Conservation (phyloP, 352 stramenopile genomes). For the Peronospora farinosa region DNA sequence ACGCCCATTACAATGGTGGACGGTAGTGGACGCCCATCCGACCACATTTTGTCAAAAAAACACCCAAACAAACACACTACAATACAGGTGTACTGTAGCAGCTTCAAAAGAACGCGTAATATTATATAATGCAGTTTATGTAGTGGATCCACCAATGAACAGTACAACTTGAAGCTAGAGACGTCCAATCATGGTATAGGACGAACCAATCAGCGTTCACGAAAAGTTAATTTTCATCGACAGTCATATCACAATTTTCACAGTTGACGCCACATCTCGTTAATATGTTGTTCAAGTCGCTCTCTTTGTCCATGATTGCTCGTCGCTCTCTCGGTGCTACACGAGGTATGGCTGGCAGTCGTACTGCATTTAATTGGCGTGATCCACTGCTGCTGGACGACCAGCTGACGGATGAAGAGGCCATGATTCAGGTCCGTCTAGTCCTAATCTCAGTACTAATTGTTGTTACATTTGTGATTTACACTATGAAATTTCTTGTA, state of each 20-base stretch:
- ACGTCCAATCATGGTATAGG: conserved; percentile 29
- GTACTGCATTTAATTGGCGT: conserved; percentile 67
- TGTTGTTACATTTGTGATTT: conserved; percentile 4
- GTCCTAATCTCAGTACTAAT: conserved; percentile 2
- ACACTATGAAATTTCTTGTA: conserved; percentile 22
- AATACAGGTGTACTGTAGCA: no score
- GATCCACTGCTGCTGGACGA: conserved; percentile 69
- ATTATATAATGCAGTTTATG: no score
- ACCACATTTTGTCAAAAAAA: no score
- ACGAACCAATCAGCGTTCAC: conserved; percentile 26
- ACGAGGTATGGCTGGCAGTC: conserved; percentile 42
- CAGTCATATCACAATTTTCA: conserved; percentile 20
- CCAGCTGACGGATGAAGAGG: conserved; percentile 88
- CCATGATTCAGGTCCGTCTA: conserved; percentile 78
- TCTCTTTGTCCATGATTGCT: conserved; percentile 16
- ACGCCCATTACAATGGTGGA: no score
- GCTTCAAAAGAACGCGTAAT: no score
- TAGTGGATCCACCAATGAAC: neutral
- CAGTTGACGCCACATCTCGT: conserved; percentile 11
- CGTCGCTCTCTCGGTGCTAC: conserved; percentile 25
- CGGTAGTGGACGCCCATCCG: no score
- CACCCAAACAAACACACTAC: no score
- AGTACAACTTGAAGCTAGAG: neutral
- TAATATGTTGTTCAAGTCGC: conserved; percentile 28
- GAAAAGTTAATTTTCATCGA: conserved; percentile 1